These are phyloP conservation scores for Kwoniella shivajii DNA, from an alignment of 1,284 basidiomycete species.

Conservation along the genomic window DNA sequence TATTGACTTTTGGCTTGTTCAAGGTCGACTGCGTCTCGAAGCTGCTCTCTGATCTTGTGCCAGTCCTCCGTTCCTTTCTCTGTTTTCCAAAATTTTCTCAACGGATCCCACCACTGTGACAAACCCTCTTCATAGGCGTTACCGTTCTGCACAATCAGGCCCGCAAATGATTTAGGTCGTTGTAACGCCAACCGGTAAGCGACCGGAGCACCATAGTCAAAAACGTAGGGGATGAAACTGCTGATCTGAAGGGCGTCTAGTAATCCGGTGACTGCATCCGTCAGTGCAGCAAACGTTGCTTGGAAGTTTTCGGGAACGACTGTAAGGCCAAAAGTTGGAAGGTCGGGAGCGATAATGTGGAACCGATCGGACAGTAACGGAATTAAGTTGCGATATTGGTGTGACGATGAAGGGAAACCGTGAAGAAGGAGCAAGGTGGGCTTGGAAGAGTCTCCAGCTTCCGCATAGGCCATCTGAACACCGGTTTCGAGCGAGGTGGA, in stretches of 20 bases:
- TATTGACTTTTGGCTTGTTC: slow-evolving; percentile 24
- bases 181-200: slow-evolving; percentile 56
- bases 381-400: slow-evolving; percentile 60
- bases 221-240: slow-evolving; percentile 58
- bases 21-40: slow-evolving; percentile 8
- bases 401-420: slow-evolving; percentile 59
- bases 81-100: background rate
- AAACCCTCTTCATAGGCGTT: slow-evolving; percentile 59
- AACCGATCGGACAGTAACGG: slow-evolving; percentile 54
- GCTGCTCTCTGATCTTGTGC: slow-evolving; percentile 6
- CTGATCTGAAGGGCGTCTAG: slow-evolving; percentile 54
- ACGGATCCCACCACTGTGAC: slow-evolving; percentile 54
- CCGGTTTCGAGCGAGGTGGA: background rate
- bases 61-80: slow-evolving; percentile 8
- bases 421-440: slow-evolving; percentile 58
- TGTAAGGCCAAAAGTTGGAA: slow-evolving; percentile 61
- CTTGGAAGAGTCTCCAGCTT: slow-evolving; percentile 45
- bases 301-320: slow-evolving; percentile 51
- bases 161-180: slow-evolving; percentile 56
- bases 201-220: slow-evolving; percentile 60
- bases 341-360: slow-evolving; percentile 59
- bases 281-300: slow-evolving; percentile 57
- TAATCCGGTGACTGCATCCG: slow-evolving; percentile 55
- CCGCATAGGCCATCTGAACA: slow-evolving; percentile 55
- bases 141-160: slow-evolving; percentile 59